A percentile compares a stretch with the other conserved stretches of the same genome.
Evolutionary conservation across 805 yeast genomes (phyloP).

Genomic region (Kodamaea jinghongensis): DNA sequence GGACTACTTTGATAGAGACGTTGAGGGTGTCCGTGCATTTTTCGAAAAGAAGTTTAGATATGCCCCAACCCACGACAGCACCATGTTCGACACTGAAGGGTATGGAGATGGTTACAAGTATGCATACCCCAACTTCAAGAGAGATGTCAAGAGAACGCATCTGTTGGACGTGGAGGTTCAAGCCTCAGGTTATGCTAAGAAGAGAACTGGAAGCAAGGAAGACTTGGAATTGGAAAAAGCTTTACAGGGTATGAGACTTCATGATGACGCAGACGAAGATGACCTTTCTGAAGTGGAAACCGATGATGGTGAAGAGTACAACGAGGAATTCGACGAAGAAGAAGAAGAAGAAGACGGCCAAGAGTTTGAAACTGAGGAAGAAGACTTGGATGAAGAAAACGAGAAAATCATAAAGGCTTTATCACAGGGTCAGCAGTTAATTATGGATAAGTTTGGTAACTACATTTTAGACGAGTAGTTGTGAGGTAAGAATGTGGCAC

Average conservation of each 20-base stretch:
- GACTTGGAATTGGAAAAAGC: slow-evolving; percentile 74
- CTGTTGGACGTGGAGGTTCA: slow-evolving; percentile 81
- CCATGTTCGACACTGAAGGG: slow-evolving; percentile 77
- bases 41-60: slow-evolving; percentile 77
- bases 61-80: slow-evolving; percentile 61
- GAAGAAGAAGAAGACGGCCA: slow-evolving; percentile 36
- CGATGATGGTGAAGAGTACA: slow-evolving; percentile 27
- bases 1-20: slow-evolving; percentile 86
- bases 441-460: slow-evolving; percentile 81
- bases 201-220: slow-evolving; percentile 33
- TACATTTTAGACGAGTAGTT: slow-evolving; percentile 56
- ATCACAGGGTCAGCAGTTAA: slow-evolving; percentile 60
- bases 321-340: slow-evolving; percentile 33
- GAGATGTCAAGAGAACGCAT: slow-evolving; percentile 69
- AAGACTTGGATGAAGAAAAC: slow-evolving; percentile 34
- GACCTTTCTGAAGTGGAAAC: slow-evolving; percentile 20
- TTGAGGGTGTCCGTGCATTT: slow-evolving; percentile 81
- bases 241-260: slow-evolving; percentile 60
- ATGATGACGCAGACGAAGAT: slow-evolving; percentile 25
- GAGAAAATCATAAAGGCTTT: slow-evolving; percentile 69
- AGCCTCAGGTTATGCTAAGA: slow-evolving; percentile 79
- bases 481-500: no score
- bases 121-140: slow-evolving; percentile 72
- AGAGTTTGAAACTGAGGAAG: slow-evolving; percentile 26
- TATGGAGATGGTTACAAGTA: slow-evolving; percentile 76